Percentiles rank a stretch among this genome's conserved stretches.
These are phyloP conservation scores for Pyricularia sp. DNA, from an alignment of 2,329 filamentous ascomycete species.

Conservation along the genomic window DNA sequence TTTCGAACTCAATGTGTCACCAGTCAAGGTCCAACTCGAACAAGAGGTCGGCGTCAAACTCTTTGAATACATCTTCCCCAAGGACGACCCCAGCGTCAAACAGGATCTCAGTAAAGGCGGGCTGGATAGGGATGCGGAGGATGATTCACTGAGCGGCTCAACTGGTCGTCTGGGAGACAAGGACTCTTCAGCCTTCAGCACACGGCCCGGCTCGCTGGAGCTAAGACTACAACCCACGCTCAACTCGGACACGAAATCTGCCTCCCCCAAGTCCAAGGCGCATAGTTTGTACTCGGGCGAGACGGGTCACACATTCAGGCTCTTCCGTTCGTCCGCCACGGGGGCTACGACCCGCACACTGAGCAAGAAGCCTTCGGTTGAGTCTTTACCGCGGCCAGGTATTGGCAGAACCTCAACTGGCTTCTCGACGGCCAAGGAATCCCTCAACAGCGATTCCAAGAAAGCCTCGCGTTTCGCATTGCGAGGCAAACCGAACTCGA, in stretches of 20 bases:
- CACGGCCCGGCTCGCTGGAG: conserved; percentile 66
- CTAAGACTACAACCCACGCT: conserved; percentile 76
- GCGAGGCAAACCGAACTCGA: conserved; percentile 31
- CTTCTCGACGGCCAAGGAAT: conserved; percentile 19
- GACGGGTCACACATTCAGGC: conserved; percentile 34
- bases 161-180: conserved; percentile 30
- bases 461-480: conserved; percentile 47
- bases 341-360: conserved; percentile 28
- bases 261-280: conserved; percentile 32
- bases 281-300: conserved; percentile 39
- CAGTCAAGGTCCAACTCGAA: conserved; percentile 88
- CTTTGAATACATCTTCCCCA: conserved; percentile 96
- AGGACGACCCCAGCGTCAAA: conserved; percentile 39
- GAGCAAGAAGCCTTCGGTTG: conserved; percentile 44
- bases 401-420: conserved; percentile 38
- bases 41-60: conserved; percentile 84
- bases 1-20: conserved; percentile 90
- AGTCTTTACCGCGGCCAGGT: conserved; percentile 41
- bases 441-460: conserved; percentile 26
- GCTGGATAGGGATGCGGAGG: conserved; percentile 35
- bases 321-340: conserved; percentile 36
- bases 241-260: conserved; percentile 39
- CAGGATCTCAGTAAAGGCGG: conserved; percentile 28
- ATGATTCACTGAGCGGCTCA: conserved; percentile 28
- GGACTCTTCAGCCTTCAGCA: conserved; percentile 37